Conservation (phyloP, 2,329 filamentous ascomycete species). For the Ophiostoma fasciatum region DNA sequence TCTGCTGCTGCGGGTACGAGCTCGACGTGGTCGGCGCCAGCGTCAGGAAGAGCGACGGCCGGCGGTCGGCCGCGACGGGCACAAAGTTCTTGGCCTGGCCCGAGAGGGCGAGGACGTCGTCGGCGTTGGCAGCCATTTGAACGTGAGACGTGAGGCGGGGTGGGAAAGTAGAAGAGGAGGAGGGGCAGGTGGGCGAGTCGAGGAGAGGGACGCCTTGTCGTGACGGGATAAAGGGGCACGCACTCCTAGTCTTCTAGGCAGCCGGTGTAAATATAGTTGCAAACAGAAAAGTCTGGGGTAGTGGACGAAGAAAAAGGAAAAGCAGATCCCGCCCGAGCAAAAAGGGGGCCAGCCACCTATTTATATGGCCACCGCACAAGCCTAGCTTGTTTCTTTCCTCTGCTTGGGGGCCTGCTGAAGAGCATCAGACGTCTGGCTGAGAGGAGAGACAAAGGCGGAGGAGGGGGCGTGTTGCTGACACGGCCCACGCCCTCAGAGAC, state of each 20-base stretch:
- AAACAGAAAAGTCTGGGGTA: neutral
- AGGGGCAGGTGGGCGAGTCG: neutral
- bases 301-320: constrained; percentile 1
- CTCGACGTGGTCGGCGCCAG: constrained; percentile 43
- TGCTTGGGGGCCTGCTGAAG: no score
- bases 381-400: neutral
- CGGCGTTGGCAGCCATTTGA: constrained; percentile 11
- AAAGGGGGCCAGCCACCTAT: neutral
- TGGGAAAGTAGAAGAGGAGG: neutral
- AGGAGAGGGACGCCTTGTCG: neutral
- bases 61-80: constrained; percentile 9
- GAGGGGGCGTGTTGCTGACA: constrained; percentile 2
- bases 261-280: neutral
- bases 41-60: constrained; percentile 33
- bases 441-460: neutral
- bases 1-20: constrained; percentile 34
- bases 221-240: no score
- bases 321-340: neutral
- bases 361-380: no score
- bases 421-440: neutral
- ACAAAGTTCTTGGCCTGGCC: constrained; percentile 13
- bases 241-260: no score
- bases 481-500: neutral
- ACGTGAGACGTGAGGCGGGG: neutral
- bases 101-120: constrained; percentile 13